Evolutionary conservation across 345 rosid genomes (phyloP), one percentile per base, ranked within the genome.

Genomic region (Heritiera fomes): DNA sequence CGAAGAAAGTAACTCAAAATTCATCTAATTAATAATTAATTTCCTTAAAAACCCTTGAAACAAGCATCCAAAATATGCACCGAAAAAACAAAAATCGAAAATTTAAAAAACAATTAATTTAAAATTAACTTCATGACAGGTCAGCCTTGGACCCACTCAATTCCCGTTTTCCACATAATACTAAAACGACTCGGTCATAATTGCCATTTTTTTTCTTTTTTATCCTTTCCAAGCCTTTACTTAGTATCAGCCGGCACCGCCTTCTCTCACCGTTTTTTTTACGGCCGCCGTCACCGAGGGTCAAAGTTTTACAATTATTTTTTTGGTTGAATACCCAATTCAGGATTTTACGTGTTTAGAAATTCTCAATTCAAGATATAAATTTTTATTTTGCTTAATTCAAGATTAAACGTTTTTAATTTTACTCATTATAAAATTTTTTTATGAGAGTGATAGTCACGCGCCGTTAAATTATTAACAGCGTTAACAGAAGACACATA

Each of bases 231-330:
- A 3, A 0, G 14, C 6, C 11, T 17, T 15, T 17, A 2, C 17
- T 53, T 53, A 53, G 7, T 23, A 20, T 15, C 8, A 3, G 86
- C 87, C 75, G 85, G 93, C 49, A 75, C 53, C 75, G 79, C 80
- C 76, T 94, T 90, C 84, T 92, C 93, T 62, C 7, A 3, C 43
- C 11, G 6, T 7, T 41, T 65, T 30, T 17, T 6, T 46, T 49
- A 10, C 41, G 20, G 46, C 23, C 20, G 70, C 70, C 70, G 38
- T 34, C 38, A 34, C 38, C 38, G 3, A 34, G 28, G 14, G 52
- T 12, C 3, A 11, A 49, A 12, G 13, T 49, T 1, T 50, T 4
- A 9, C 49, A 46, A 40, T 40, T 40, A 43, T 1, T 6, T 62
- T 18, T 9, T 73, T 73, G n/a, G n/a, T n/a, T n/a, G n/a, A n/a